phyloP scores from a whole-genome alignment of 1,284 basidiomycete species.

The Hypsizygus ulmarius region DNA sequence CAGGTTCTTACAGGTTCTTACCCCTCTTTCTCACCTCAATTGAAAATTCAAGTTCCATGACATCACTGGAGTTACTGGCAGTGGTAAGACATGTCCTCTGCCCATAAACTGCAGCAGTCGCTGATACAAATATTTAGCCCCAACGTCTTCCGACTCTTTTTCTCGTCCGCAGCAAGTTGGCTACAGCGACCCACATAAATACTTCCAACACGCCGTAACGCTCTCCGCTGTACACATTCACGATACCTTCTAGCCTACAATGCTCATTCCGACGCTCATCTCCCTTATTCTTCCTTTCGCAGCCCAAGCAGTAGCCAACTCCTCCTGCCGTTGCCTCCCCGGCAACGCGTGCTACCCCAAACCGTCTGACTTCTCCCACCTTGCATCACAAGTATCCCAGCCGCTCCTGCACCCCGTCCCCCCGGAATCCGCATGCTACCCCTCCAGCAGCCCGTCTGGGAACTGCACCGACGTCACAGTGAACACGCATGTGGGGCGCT shows the following conservation, averaged over 20 bases:
- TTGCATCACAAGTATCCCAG: slow-evolving; percentile 36
- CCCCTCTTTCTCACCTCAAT: too few species aligned
- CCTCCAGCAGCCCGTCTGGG: slow-evolving; percentile 26
- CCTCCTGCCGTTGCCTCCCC: slow-evolving; percentile 5
- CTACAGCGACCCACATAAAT: too few species aligned
- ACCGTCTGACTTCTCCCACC: slow-evolving; percentile 29
- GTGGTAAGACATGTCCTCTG: too few species aligned
- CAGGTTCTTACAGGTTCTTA: too few species aligned
- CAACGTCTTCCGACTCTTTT: too few species aligned
- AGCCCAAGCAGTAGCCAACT: neutral
- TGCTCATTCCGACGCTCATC: neutral
- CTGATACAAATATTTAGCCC: too few species aligned
- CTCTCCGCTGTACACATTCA: neutral
- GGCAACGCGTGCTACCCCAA: slow-evolving; percentile 41
- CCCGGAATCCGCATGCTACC: slow-evolving; percentile 37
- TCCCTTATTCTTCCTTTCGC: neutral
- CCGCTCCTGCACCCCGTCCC: slow-evolving; percentile 36
- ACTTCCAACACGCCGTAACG: too few species aligned
- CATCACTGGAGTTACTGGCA: too few species aligned
- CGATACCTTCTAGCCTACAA: neutral
- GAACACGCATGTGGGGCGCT: slow-evolving; percentile 32
- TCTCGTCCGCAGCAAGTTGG: too few species aligned
- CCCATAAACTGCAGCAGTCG: too few species aligned
- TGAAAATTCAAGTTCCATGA: too few species aligned
- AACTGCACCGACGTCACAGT: slow-evolving; percentile 33